A percentile compares a stretch with the other conserved stretches of the same genome.
These are phyloP conservation scores for Rhodotorula paludigena DNA, from an alignment of 768 basidiomycete genomes.

Conservation along the genomic window DNA sequence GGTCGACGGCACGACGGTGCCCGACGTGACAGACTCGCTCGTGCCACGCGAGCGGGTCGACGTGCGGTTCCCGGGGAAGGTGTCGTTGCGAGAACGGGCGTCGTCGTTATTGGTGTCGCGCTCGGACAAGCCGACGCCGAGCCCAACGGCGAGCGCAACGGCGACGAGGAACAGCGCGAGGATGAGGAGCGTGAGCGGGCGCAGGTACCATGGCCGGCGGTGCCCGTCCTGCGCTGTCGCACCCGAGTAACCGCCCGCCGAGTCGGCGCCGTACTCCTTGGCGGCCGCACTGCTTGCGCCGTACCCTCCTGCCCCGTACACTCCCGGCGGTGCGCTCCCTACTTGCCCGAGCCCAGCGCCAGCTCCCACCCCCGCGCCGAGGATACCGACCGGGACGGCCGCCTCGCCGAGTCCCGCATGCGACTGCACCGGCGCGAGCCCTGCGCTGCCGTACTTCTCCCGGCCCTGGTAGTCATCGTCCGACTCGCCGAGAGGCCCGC, in stretches of 20 bases:
- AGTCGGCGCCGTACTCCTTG: constrained; percentile 2
- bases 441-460: constrained; percentile 7
- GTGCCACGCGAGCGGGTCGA: neutral
- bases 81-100: neutral
- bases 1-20: constrained; percentile 30
- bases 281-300: neutral
- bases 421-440: neutral
- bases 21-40: neutral
- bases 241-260: constrained; percentile 9
- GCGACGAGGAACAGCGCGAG: constrained; percentile 19
- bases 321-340: neutral
- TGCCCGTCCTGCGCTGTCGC: constrained; percentile 19
- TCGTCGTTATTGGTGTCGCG: neutral
- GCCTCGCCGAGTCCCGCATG: neutral
- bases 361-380: neutral
- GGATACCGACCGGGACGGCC: neutral
- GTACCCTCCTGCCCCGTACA: neutral
- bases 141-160: constrained; percentile 33
- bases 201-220: constrained; percentile 27
- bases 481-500: neutral
- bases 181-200: constrained; percentile 22
- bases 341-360: neutral
- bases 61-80: neutral
- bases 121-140: constrained; percentile 29
- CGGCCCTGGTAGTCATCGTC: constrained; percentile 7